phyloP scores from a whole-genome alignment of 2,329 filamentous ascomycete genomes.

The Hymenoscyphus salicellus region DNA sequence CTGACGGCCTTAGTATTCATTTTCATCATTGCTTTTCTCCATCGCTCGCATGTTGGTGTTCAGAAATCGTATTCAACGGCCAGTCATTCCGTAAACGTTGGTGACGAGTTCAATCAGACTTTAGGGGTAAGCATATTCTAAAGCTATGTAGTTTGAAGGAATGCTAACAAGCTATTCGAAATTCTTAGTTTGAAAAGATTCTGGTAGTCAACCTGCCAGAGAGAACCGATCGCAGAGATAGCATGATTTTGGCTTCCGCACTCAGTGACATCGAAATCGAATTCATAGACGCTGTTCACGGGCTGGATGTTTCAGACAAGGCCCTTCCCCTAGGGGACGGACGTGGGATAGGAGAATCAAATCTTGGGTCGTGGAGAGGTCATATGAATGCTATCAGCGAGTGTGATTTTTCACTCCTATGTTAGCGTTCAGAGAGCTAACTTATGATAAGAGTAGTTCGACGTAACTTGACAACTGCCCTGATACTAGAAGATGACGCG shows the following conservation, averaged over 20 bases:
- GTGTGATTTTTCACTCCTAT: conserved; percentile 14
- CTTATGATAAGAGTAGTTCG: conserved; percentile 35
- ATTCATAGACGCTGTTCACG: conserved; percentile 43
- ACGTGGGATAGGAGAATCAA: conserved; percentile 28
- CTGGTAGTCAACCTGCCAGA: conserved; percentile 46
- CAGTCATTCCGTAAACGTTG: no score
- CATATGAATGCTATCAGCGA: conserved; percentile 40
- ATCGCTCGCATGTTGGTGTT: no score
- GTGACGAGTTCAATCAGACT: conserved; percentile 5
- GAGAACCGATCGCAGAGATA: conserved; percentile 49
- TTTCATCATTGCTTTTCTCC: background rate
- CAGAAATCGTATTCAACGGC: no score
- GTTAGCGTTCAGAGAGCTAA: background rate
- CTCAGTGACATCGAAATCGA: conserved; percentile 43
- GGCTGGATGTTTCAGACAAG: conserved; percentile 41
- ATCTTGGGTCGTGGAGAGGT: conserved; percentile 41
- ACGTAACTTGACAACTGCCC: conserved; percentile 36
- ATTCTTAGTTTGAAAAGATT: conserved; percentile 41
- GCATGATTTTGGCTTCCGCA: conserved; percentile 42
- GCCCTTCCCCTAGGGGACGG: conserved; percentile 37
- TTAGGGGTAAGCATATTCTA: background rate
- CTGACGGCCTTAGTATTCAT: background rate
- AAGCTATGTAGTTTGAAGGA: no score
- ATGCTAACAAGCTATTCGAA: background rate
- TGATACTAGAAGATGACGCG: conserved; percentile 44